Conservation (phyloP, 352 stramenopile species). For the Globisporangium perplexum region DNA sequence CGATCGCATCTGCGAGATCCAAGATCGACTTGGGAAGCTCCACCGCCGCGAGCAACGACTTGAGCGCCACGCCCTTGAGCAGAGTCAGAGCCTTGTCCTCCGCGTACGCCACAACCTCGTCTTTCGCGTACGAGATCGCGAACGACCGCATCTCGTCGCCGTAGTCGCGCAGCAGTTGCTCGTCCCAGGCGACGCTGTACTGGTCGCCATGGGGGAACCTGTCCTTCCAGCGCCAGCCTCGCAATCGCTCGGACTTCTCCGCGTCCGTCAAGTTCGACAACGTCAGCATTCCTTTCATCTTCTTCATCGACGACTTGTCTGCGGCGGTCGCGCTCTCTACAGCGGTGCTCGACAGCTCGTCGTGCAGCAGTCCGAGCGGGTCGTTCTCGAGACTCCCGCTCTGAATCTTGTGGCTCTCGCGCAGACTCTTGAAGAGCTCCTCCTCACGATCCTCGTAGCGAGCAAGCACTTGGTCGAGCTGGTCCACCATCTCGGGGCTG, state of each 20-base stretch:
- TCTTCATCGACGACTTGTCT: background rate
- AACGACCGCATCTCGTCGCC: constrained; percentile 81
- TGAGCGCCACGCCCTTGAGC: constrained; percentile 66
- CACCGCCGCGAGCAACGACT: constrained; percentile 69
- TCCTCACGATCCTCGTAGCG: constrained; percentile 76
- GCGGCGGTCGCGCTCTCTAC: background rate
- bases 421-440: constrained; percentile 68
- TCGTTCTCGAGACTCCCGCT: constrained; percentile 21
- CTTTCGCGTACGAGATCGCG: constrained; percentile 24
- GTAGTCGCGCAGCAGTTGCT: constrained; percentile 60
- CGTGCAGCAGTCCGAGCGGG: constrained; percentile 29
- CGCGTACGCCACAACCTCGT: constrained; percentile 60
- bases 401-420: constrained; percentile 41
- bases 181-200: constrained; percentile 77
- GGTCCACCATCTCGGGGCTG: constrained; percentile 68
- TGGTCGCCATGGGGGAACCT: constrained; percentile 75
- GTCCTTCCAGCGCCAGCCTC: constrained; percentile 80
- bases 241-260: constrained; percentile 17
- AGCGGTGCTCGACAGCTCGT: constrained; percentile 18
- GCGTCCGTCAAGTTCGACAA: constrained; percentile 5
- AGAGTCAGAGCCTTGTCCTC: constrained; percentile 45
- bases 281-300: constrained; percentile 3
- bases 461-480: constrained; percentile 69
- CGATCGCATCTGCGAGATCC: constrained; percentile 63
- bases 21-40: constrained; percentile 68